phyloP scores from a whole-genome alignment of 805 yeast species.

The Teunomyces panamensis region DNA sequence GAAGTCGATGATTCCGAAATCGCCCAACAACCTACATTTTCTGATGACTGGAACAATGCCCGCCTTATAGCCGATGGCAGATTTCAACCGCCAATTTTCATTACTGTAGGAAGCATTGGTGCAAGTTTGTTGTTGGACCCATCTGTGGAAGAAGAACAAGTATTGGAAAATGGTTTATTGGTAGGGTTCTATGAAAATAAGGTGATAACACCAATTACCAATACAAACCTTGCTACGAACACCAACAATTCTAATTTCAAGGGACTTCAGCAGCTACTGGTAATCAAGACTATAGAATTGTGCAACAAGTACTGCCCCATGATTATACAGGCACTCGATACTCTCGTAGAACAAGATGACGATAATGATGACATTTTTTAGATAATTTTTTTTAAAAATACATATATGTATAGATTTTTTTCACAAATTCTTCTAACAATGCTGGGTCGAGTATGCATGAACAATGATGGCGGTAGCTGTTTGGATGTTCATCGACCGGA shows the following conservation, averaged over 20 bases:
- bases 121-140: constrained; percentile 75
- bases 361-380: constrained; percentile 29
- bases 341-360: constrained; percentile 39
- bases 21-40: constrained; percentile 87
- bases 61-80: constrained; percentile 39
- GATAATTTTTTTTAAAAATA: not conserved
- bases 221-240: constrained; percentile 58
- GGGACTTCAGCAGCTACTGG: constrained; percentile 49
- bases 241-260: constrained; percentile 45
- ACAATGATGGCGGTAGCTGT: constrained; percentile 95
- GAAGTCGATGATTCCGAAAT: constrained; percentile 64
- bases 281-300: constrained; percentile 55
- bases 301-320: constrained; percentile 59
- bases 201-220: constrained; percentile 70
- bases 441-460: constrained; percentile 79
- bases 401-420: not conserved
- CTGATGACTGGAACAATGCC: constrained; percentile 79
- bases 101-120: constrained; percentile 76
- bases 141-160: constrained; percentile 82
- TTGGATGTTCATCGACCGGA: constrained; percentile 94
- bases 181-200: constrained; percentile 68
- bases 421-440: constrained; percentile 35
- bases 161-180: constrained; percentile 78
- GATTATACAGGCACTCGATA: constrained; percentile 59
- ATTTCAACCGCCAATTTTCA: constrained; percentile 71